Percentiles rank a stretch among this genome's conserved stretches.
These are phyloP conservation scores for Coemansia sp. DNA, from an alignment of 192 early-diverging fungal genomes.

Conservation along the genomic window DNA sequence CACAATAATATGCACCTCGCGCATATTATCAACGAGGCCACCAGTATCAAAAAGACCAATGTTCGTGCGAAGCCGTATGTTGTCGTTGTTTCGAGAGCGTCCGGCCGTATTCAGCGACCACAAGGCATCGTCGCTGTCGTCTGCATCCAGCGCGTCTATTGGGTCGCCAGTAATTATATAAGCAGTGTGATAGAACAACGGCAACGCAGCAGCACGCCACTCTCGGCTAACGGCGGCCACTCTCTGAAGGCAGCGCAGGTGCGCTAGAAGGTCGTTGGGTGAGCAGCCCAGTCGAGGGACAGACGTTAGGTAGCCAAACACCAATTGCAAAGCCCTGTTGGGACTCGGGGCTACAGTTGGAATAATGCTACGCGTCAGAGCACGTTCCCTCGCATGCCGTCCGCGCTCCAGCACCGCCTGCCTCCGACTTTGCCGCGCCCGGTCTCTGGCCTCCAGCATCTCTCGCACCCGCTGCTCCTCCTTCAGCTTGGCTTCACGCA, in stretches of 20 bases:
- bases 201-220: conserved; percentile 7
- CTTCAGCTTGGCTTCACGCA: neutral
- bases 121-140: too few relatives aligned
- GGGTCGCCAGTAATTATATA: neutral
- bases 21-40: too few relatives aligned
- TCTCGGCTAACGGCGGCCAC: neutral
- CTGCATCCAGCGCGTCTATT: too few relatives aligned
- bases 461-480: neutral
- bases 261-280: neutral
- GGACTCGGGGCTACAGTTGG: neutral
- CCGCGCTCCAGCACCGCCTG: neutral
- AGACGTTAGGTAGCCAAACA: neutral
- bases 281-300: neutral
- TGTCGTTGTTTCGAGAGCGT: too few relatives aligned
- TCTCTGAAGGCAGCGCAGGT: neutral
- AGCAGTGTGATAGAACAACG: neutral
- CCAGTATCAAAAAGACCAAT: too few relatives aligned
- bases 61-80: too few relatives aligned
- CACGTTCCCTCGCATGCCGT: neutral
- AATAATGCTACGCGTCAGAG: neutral
- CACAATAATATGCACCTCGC: too few relatives aligned
- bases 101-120: too few relatives aligned
- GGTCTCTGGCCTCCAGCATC: neutral
- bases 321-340: neutral
- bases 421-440: too few relatives aligned